phyloP scores from a whole-genome alignment of 345 rosid species.

The Syzygium aromaticum region DNA sequence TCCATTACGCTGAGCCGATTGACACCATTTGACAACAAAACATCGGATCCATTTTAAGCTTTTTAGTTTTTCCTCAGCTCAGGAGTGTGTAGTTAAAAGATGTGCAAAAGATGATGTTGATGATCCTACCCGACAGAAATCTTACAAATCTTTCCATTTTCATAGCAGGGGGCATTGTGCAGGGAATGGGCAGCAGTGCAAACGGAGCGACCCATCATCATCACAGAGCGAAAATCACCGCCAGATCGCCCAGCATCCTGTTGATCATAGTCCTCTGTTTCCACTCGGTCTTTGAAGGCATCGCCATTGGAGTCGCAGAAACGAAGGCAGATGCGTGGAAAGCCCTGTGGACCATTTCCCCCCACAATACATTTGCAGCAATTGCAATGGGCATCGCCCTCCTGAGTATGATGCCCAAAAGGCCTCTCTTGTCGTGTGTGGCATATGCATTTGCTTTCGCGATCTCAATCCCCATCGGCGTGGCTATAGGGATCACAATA shows the following conservation, averaged over 20 bases:
- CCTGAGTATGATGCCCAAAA: slow-evolving; percentile 62
- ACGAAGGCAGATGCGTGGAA: slow-evolving; percentile 60
- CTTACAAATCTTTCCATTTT: not conserved
- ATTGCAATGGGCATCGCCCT: slow-evolving; percentile 87
- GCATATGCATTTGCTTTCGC: slow-evolving; percentile 72
- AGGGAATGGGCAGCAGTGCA: slow-evolving; percentile 9
- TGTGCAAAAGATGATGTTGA: not conserved
- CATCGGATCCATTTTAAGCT: not conserved
- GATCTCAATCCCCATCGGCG: slow-evolving; percentile 65
- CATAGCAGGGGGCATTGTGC: slow-evolving; percentile 9
- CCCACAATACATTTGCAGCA: slow-evolving; percentile 79
- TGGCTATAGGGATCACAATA: slow-evolving; percentile 62
- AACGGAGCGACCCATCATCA: not conserved
- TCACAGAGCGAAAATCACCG: not conserved
- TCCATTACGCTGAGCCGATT: not conserved
- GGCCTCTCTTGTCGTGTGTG: slow-evolving; percentile 43
- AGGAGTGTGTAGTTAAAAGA: not conserved
- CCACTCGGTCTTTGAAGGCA: slow-evolving; percentile 53
- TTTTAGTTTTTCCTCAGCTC: not conserved
- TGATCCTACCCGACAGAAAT: not conserved
- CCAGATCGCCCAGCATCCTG: slow-evolving; percentile 36
- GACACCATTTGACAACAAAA: not conserved
- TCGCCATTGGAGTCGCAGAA: slow-evolving; percentile 40
- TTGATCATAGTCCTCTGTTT: slow-evolving; percentile 69
- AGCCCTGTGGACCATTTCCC: slow-evolving; percentile 65